Conservation (phyloP, 1,284 basidiomycete genomes). For the Moniliella sp. region DNA sequence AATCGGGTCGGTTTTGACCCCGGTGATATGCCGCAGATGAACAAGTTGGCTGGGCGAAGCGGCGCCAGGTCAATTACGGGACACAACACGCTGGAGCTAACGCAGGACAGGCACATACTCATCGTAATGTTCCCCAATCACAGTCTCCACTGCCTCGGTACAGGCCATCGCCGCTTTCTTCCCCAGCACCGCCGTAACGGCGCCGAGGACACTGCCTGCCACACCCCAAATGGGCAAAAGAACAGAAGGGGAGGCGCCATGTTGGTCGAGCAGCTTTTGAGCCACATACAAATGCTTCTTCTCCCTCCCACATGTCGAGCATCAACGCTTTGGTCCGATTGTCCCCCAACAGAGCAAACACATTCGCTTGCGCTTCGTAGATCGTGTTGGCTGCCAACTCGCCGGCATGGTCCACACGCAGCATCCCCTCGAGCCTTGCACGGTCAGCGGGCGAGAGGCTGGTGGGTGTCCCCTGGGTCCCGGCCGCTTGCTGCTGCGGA, state of each 20-base stretch:
- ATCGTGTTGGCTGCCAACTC: constrained; percentile 32
- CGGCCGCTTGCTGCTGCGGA: no score
- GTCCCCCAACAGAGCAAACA: constrained; percentile 20
- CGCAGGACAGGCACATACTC: constrained; percentile 45
- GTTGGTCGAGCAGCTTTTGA: constrained; percentile 60
- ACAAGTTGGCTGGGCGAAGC: constrained; percentile 10
- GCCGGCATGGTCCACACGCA: constrained; percentile 29
- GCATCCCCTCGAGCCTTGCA: constrained; percentile 16
- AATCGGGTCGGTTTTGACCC: no score
- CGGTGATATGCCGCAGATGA: constrained; percentile 9
- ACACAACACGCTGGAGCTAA: background rate
- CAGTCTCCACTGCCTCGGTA: constrained; percentile 88
- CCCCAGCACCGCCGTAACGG: constrained; percentile 63
- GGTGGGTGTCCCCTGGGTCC: constrained; percentile 1
- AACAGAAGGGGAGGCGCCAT: constrained; percentile 59
- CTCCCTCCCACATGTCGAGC: constrained; percentile 88
- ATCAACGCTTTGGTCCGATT: constrained; percentile 12
- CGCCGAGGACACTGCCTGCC: constrained; percentile 64
- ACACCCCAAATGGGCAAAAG: constrained; percentile 63
- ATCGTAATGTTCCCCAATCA: constrained; percentile 92
- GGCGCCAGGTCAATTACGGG: background rate
- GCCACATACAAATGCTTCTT: constrained; percentile 72
- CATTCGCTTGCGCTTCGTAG: constrained; percentile 27
- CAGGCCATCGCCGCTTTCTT: constrained; percentile 91
- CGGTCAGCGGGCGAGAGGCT: constrained; percentile 9